Percentiles rank a stretch among this genome's conserved stretches.
These are phyloP conservation scores for Kluyveromyces wickerhamii DNA, from an alignment of 805 yeast genomes.

Conservation along the genomic window DNA sequence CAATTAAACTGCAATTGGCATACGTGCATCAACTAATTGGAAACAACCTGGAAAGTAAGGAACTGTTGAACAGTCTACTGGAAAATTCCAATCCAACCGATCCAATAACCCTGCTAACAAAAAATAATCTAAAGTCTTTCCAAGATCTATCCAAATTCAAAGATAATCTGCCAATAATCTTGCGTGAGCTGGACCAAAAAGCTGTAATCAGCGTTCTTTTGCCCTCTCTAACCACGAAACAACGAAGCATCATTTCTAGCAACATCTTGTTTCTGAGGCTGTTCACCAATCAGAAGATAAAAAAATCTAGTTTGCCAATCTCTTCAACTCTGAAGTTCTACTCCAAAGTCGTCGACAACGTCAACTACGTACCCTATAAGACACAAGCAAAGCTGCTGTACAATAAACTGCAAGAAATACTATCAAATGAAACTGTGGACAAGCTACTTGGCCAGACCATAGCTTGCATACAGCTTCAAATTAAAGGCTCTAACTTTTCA, in stretches of 20 bases:
- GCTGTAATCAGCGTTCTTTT: slow-evolving; percentile 4
- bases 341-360: slow-evolving; percentile 16
- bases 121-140: slow-evolving; percentile 27
- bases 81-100: slow-evolving; percentile 22
- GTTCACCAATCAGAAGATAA: slow-evolving; percentile 20
- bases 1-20: slow-evolving; percentile 54
- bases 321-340: slow-evolving; percentile 21
- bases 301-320: slow-evolving; percentile 11
- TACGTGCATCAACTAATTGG: slow-evolving; percentile 42
- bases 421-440: background rate
- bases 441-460: background rate
- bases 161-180: slow-evolving; percentile 23
- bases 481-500: slow-evolving; percentile 22
- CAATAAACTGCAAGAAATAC: slow-evolving; percentile 7
- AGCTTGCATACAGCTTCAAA: slow-evolving; percentile 18
- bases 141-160: slow-evolving; percentile 25
- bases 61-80: slow-evolving; percentile 31
- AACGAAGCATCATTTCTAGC: slow-evolving; percentile 8
- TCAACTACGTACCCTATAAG: slow-evolving; percentile 21
- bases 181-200: slow-evolving; percentile 30
- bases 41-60: slow-evolving; percentile 30
- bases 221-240: slow-evolving; percentile 16
- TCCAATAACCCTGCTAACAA: slow-evolving; percentile 18
- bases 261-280: slow-evolving; percentile 20
- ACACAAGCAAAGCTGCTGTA: slow-evolving; percentile 26